These are phyloP conservation scores for Torulaspora maleeae DNA, from an alignment of 805 yeast genomes.

Conservation along the genomic window DNA sequence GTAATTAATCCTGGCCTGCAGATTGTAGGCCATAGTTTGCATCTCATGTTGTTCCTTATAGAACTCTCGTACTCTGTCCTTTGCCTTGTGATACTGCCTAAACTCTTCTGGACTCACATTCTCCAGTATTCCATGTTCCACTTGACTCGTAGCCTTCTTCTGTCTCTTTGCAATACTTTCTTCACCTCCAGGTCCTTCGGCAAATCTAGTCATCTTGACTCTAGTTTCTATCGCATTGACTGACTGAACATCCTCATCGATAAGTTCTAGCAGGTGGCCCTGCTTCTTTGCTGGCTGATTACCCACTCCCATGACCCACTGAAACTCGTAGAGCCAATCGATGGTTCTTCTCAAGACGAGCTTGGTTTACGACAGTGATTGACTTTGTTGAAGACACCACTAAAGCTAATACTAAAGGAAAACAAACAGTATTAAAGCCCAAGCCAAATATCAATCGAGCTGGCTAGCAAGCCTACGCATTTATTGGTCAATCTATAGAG, in stretches of 20 bases:
- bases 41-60: conserved; percentile 64
- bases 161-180: conserved; percentile 6
- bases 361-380: background rate
- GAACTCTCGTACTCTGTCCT: conserved; percentile 60
- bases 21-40: conserved; percentile 68
- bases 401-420: too few relatives aligned
- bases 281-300: conserved; percentile 13
- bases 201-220: conserved; percentile 7
- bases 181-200: background rate
- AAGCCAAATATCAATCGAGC: too few relatives aligned
- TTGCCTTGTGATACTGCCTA: conserved; percentile 64
- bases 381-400: too few relatives aligned
- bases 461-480: too few relatives aligned
- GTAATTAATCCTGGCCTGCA: conserved; percentile 67
- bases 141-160: conserved; percentile 4
- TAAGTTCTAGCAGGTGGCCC: conserved; percentile 37
- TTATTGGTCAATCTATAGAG: too few relatives aligned
- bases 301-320: background rate
- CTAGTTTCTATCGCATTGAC: conserved; percentile 38
- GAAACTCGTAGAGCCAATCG: background rate
- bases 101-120: conserved; percentile 39
- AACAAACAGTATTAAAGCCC: too few relatives aligned
- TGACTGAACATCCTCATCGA: conserved; percentile 44
- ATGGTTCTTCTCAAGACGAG: background rate
- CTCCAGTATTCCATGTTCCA: conserved; percentile 9